Evolutionary conservation across 345 rosid genomes (phyloP).

Genomic region (Brassica juncea): DNA sequence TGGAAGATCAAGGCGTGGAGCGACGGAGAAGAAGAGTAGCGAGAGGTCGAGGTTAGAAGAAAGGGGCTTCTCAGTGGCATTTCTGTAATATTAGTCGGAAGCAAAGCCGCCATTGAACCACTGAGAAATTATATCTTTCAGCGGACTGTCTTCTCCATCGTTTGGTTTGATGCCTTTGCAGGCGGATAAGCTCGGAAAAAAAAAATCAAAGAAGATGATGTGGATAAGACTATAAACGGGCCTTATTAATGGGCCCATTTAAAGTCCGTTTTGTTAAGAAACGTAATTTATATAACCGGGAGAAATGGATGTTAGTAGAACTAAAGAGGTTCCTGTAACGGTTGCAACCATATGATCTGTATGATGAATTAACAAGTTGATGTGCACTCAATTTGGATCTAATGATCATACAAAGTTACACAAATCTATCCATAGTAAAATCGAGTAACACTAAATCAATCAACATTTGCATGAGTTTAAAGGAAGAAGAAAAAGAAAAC

Average conservation of each 20-base stretch:
- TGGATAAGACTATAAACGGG: conserved; percentile 46
- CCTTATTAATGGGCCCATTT: neutral
- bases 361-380: no score
- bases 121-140: conserved; percentile 1
- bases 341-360: no score
- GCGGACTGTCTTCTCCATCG: conserved; percentile 34
- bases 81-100: conserved; percentile 63
- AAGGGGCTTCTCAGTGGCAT: conserved; percentile 62
- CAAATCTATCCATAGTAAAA: neutral
- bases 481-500: neutral
- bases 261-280: no score
- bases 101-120: conserved; percentile 62
- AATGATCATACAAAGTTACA: no score
- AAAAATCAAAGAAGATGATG: neutral
- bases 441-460: neutral
- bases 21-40: conserved; percentile 42
- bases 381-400: no score
- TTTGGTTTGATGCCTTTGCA: conserved; percentile 18
- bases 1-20: conserved; percentile 46
- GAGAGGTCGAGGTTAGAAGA: conserved; percentile 53
- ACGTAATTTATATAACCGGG: no score
- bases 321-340: no score
- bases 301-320: no score
- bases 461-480: neutral
- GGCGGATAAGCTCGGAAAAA: conserved; percentile 18